These are phyloP conservation scores for Leishmania martiniquensis DNA, from an alignment of 208 protist genomes.

Conservation along the genomic window DNA sequence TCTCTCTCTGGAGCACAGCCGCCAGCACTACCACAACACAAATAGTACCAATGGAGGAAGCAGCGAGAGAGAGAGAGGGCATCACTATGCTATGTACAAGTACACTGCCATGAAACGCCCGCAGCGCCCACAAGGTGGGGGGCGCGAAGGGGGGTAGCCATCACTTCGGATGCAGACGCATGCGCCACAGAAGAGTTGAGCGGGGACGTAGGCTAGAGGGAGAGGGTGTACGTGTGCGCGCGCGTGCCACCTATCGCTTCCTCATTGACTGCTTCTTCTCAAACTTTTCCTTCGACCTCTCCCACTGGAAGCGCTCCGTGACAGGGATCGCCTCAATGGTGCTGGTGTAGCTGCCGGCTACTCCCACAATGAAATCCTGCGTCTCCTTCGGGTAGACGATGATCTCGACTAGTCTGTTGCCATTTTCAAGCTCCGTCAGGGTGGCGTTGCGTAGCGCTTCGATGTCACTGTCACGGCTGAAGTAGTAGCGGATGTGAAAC, in stretches of 20 bases:
- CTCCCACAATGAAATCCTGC: constrained; percentile 69
- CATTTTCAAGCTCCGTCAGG: constrained; percentile 58
- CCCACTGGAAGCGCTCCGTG: constrained; percentile 61
- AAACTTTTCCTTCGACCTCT: constrained; percentile 51
- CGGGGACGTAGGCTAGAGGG: neutral
- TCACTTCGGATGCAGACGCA: neutral
- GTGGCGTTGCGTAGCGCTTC: constrained; percentile 62
- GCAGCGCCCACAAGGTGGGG: neutral
- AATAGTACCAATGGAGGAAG: neutral
- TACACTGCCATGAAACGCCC: neutral
- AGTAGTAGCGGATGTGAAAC: constrained; percentile 74
- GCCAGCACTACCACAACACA: neutral
- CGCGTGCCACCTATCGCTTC: neutral
- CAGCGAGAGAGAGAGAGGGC: neutral
- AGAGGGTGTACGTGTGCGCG: neutral
- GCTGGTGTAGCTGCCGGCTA: constrained; percentile 73
- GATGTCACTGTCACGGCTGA: constrained; percentile 58
- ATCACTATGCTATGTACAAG: constrained; percentile 10
- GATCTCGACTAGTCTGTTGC: constrained; percentile 60
- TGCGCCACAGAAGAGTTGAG: neutral
- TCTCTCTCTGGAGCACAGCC: too few species aligned
- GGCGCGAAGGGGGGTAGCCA: neutral
- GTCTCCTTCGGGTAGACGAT: constrained; percentile 81
- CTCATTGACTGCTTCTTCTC: constrained; percentile 23
- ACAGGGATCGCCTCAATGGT: constrained; percentile 64